Evolutionary conservation across 2,329 filamentous ascomycete genomes (phyloP), one percentile per base, ranked within the genome.

Genomic region (Colletotrichum lupini): DNA sequence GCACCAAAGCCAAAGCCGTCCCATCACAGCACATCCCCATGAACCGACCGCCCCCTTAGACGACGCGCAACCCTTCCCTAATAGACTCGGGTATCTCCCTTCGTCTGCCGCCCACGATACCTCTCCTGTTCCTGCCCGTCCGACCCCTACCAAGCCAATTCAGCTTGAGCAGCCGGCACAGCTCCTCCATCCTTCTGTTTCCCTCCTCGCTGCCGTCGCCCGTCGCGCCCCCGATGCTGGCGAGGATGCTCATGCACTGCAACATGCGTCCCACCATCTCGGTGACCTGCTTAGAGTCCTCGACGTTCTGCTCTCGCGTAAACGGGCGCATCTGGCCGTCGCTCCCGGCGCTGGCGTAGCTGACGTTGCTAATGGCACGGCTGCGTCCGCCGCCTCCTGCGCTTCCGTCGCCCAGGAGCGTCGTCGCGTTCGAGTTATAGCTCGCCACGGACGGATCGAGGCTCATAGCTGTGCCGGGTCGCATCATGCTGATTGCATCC

Each of bases 211-310:
- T 90, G 1, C 88, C 91, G 78, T 91, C 74, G 64, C 76, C 76
- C 55, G 75, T 76, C 14, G 68, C 75, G 5, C 62, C 71, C 58
- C 79, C 80, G 26, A 97, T 90, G 74, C 92, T 92, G 3, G 94
- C 94, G 26, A 99, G 87, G 8, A 99, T 95, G 80, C 93, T 96
- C 82, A 98, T 93, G 82, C 97, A 99, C 85, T 99, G 97, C 75
- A 99, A 86, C 94, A 99, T 97, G 63, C 96, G 88, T 0, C 95
- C 97, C 1, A 98, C 95, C 77, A 96, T 98, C 77, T 98, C 95
- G 0, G 97, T 98, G 67, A 98, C 91, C 79, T 97, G 91, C 80
- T 94, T 90, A 61, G 91, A 92, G 78, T 93, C 90, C 80, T 92
- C 90, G 16, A 90, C 84, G 79, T 91, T 91, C 78, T 90, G 88